Conservation (phyloP, 164 flowering plant genomes). For the Echeveria elegans region DNA sequence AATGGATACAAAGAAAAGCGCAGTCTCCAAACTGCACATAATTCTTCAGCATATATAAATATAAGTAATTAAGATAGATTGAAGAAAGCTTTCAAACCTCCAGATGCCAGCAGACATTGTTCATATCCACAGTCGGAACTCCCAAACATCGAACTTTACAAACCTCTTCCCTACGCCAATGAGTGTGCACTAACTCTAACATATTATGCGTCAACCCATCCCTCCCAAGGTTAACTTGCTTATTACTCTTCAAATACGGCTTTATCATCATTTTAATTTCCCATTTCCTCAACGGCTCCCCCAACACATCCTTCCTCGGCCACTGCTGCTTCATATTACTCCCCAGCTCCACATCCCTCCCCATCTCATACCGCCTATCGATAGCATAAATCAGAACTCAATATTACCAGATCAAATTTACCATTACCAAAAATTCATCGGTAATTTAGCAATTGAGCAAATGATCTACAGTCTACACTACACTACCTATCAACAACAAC, state of each 20-base stretch:
- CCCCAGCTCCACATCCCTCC: slow-evolving; percentile 38
- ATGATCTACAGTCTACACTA: too few relatives aligned
- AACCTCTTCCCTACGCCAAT: slow-evolving; percentile 68
- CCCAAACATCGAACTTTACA: slow-evolving; percentile 89
- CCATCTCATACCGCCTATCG: slow-evolving; percentile 37
- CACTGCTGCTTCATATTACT: slow-evolving; percentile 27
- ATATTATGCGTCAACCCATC: slow-evolving; percentile 96
- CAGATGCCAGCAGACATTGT: slow-evolving; percentile 75
- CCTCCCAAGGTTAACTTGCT: slow-evolving; percentile 95
- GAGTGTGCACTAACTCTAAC: slow-evolving; percentile 86
- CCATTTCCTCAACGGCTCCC: slow-evolving; percentile 54
- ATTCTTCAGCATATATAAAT: neutral
- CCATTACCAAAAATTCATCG: too few relatives aligned
- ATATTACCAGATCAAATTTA: too few relatives aligned
- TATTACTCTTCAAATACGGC: slow-evolving; percentile 47
- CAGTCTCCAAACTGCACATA: too few relatives aligned
- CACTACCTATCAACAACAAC: too few relatives aligned
- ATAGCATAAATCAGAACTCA: too few relatives aligned
- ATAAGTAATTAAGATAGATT: neutral
- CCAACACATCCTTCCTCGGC: slow-evolving; percentile 63
- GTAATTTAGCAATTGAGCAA: too few relatives aligned
- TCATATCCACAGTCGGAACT: slow-evolving; percentile 93
- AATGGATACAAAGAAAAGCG: too few relatives aligned
- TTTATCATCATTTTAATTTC: slow-evolving; percentile 58
- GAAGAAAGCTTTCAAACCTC: slow-evolving; percentile 48